Evolutionary conservation across 2,329 filamentous ascomycete species (phyloP).

Genomic region (Ceratocystis variospora): DNA sequence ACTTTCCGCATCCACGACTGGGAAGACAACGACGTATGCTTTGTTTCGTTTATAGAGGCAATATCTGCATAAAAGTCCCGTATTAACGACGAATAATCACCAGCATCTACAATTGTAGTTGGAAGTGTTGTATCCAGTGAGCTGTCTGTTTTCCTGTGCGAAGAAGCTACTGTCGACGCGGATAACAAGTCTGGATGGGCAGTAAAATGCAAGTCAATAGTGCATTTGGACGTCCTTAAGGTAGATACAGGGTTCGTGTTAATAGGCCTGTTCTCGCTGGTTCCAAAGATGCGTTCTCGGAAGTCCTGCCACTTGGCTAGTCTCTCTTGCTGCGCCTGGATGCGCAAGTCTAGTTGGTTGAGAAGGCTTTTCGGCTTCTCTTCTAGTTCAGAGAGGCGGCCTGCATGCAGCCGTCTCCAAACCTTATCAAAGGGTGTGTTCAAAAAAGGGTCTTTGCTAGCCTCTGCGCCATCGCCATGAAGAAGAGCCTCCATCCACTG

Average conservation of each 20-base stretch:
- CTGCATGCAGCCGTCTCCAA: slow-evolving; percentile 53
- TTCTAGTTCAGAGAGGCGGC: slow-evolving; percentile 43
- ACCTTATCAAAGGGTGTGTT: slow-evolving; percentile 53
- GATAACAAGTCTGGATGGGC: slow-evolving; percentile 31
- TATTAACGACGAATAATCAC: slow-evolving; percentile 13
- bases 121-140: slow-evolving; percentile 1
- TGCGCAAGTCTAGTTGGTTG: slow-evolving; percentile 55
- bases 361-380: slow-evolving; percentile 41
- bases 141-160: background rate
- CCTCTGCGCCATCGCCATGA: slow-evolving; percentile 43
- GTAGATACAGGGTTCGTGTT: slow-evolving; percentile 22
- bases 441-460: slow-evolving; percentile 48
- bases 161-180: background rate
- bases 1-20: background rate
- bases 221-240: slow-evolving; percentile 25
- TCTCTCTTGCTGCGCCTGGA: slow-evolving; percentile 52
- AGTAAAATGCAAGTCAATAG: slow-evolving; percentile 41
- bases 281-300: slow-evolving; percentile 34
- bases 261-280: slow-evolving; percentile 22
- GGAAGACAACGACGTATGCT: slow-evolving; percentile 5
- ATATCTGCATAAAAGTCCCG: slow-evolving; percentile 10
- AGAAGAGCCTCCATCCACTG: slow-evolving; percentile 60
- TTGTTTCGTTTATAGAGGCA: background rate
- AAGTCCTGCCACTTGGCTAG: slow-evolving; percentile 64
- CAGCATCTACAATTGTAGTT: background rate